Evolutionary conservation across 805 yeast genomes (phyloP).

Genomic region (Wickerhamomyces xylosicus): DNA sequence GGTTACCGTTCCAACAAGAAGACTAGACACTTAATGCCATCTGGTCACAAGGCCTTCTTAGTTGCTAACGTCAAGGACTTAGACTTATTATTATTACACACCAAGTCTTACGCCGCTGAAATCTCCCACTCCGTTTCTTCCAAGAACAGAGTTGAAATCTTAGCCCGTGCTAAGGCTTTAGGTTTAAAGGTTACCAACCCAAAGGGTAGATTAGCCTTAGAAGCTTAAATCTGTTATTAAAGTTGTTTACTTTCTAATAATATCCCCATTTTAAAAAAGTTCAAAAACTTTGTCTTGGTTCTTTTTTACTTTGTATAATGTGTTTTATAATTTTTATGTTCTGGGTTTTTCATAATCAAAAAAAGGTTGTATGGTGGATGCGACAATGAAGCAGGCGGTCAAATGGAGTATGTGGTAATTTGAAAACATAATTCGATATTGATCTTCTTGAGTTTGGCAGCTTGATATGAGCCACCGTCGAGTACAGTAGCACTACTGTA

Average conservation of each 20-base stretch:
- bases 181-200: constrained; percentile 99
- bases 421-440: too few species aligned
- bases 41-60: constrained; percentile 96
- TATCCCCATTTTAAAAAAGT: background rate
- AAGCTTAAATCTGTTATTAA: constrained; percentile 54
- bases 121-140: constrained; percentile 98
- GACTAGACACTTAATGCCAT: constrained; percentile 91
- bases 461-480: too few species aligned
- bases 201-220: constrained; percentile 95
- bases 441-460: too few species aligned
- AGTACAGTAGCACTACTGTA: too few species aligned
- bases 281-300: background rate
- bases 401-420: too few species aligned
- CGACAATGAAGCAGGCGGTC: too few species aligned
- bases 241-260: background rate
- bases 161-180: constrained; percentile 94
- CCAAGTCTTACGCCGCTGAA: constrained; percentile 99
- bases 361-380: too few species aligned
- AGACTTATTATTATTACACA: constrained; percentile 92
- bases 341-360: background rate
- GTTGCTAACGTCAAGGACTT: constrained; percentile 90
- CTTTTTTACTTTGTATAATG: background rate
- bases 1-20: constrained; percentile 99
- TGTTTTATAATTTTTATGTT: background rate
- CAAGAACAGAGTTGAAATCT: constrained; percentile 93